Base-by-base conservation (phyloP, 1,139 yeast genomes). In the Kodamaea alishanica region DNA sequence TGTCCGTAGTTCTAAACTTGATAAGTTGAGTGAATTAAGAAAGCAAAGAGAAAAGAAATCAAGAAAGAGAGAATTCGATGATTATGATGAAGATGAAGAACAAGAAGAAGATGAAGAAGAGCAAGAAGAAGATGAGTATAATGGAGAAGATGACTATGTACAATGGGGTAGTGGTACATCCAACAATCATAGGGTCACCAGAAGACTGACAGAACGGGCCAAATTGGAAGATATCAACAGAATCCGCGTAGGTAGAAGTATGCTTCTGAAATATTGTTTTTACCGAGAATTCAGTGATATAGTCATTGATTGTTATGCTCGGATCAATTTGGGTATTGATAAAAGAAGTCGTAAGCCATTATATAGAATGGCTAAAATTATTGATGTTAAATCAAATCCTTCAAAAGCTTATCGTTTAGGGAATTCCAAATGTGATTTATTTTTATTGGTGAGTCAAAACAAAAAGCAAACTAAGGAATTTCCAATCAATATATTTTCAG, bases 331-430 rank as follows among this genome's bases (percentile, higher is more conserved):
- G 43, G 96, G 96, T 5, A 56, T 68, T 31, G 85, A 84, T 52
- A 74, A 73, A 39, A 73, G 79, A 35, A 77, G 81, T 6, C 78
- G 83, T 33, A 67, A 67, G 48, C 75, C 84, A n/a, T 76, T 79
- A 44, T 92, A 92, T 61, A 74, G 97, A 51, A 76, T 90, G 77
- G 95, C 92, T 33, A 84, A 80, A 55, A 79, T 94, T 38, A 82
- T 80, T 48, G 84, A 79, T 40, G 73, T 83, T 25, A 75, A 77
- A 33, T 63, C 70, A 34, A 53, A 50, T 12, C 74, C 75, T 2
- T 82, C 80, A 30, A 79, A 71, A 48, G 76, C 81, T 23, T 84
- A 84, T 58, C 67, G 61, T 34, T 62, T 82, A 52, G 79, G 79
- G 8, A 70, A 65, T 32, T 70, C 77, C 50, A 70, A 72, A 55